Evolutionary conservation across 2,329 filamentous ascomycete genomes (phyloP).

Genomic region (Raffaelea arxii): DNA sequence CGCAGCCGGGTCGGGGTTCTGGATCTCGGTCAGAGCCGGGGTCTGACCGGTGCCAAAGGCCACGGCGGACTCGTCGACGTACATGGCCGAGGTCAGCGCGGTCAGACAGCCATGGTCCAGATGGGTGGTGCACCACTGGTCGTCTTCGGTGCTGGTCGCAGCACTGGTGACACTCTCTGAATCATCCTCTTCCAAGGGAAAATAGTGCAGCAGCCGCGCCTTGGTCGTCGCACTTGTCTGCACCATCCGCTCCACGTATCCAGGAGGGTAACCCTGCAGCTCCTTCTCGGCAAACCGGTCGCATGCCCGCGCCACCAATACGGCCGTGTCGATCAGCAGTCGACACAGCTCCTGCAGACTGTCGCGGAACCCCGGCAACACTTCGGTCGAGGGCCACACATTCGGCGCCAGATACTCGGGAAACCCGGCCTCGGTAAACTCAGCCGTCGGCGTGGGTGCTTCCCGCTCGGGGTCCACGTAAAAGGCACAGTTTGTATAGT

Average conservation of each 20-base stretch:
- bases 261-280: constrained; percentile 63
- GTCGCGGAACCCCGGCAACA: constrained; percentile 65
- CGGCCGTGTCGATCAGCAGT: constrained; percentile 82
- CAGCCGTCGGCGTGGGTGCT: background rate
- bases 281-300: constrained; percentile 75
- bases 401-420: constrained; percentile 79
- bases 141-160: constrained; percentile 50
- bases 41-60: constrained; percentile 15
- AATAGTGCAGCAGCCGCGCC: constrained; percentile 87
- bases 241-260: constrained; percentile 82
- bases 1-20: constrained; percentile 70
- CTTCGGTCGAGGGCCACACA: constrained; percentile 65
- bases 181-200: constrained; percentile 41
- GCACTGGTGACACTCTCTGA: background rate
- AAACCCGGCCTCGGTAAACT: background rate
- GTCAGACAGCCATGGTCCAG: constrained; percentile 91
- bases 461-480: background rate
- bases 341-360: constrained; percentile 68
- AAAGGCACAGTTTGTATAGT: constrained; percentile 56
- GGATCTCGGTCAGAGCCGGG: constrained; percentile 14
- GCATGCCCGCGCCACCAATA: constrained; percentile 78
- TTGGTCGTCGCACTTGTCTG: constrained; percentile 80
- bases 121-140: constrained; percentile 81
- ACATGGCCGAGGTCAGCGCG: constrained; percentile 91
- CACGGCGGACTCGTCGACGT: constrained; percentile 62